A percentile compares a stretch with the other conserved stretches of the same genome.
Evolutionary conservation across 179 eudicot genomes (phyloP).

Genomic region (Vitellaria paradoxa): DNA sequence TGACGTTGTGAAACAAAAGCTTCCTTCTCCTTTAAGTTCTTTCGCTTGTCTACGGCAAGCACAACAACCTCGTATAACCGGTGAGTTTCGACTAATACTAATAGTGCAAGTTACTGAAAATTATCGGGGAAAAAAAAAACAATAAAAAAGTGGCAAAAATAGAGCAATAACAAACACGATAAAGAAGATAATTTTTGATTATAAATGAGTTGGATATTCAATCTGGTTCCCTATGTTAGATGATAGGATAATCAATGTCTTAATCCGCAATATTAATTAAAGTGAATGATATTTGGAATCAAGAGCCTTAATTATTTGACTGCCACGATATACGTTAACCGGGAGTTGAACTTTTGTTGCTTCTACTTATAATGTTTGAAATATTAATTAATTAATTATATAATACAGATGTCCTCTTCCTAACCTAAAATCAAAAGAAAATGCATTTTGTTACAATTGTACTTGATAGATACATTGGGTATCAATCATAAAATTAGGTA

Average conservation of each 20-base stretch:
- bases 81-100: neutral
- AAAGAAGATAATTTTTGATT: neutral
- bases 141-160: neutral
- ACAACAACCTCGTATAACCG: neutral
- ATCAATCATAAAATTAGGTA: neutral
- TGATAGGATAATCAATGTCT: neutral
- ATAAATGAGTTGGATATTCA: neutral
- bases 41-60: neutral
- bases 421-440: constrained; percentile 12
- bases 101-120: neutral
- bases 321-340: neutral
- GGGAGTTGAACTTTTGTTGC: neutral
- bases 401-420: neutral
- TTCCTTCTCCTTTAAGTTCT: neutral
- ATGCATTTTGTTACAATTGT: neutral
- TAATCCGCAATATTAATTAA: neutral
- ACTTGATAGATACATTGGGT: no score
- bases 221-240: neutral
- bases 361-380: neutral
- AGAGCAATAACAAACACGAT: neutral
- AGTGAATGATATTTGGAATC: neutral
- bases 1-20: neutral
- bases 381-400: neutral
- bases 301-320: neutral
- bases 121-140: neutral